Evolutionary conservation across 805 yeast genomes (phyloP).

Genomic region (Komagataella phaffii): DNA sequence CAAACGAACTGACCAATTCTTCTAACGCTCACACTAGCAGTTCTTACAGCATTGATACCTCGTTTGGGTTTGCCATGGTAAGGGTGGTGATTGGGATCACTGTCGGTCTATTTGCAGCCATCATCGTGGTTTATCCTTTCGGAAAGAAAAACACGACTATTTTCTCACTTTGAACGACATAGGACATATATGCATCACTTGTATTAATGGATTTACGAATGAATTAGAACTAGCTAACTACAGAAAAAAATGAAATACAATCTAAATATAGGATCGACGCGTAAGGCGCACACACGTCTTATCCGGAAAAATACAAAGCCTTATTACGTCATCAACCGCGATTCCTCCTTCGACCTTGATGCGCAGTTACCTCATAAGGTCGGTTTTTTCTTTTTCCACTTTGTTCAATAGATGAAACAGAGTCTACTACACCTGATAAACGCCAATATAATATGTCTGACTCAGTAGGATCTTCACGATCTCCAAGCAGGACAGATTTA

Average conservation of each 20-base stretch:
- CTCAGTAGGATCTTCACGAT: not conserved
- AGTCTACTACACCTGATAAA: not conserved
- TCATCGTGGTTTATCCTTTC: conserved; percentile 81
- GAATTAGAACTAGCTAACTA: too few species aligned
- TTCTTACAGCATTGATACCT: conserved; percentile 8
- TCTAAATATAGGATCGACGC: not conserved
- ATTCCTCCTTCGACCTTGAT: not conserved
- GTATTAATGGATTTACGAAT: not conserved
- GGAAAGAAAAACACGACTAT: conserved; percentile 84
- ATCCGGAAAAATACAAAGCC: not conserved
- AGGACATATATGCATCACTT: not conserved
- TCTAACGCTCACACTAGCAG: conserved; percentile 17
- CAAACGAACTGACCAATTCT: conserved; percentile 41
- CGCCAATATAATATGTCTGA: not conserved
- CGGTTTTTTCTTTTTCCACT: not conserved
- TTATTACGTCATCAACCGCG: not conserved
- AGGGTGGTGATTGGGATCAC: conserved; percentile 90
- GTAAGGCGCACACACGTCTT: not conserved
- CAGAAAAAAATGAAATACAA: not conserved
- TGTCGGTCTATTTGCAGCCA: conserved; percentile 86
- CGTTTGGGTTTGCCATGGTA: conserved; percentile 79
- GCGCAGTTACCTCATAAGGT: not conserved
- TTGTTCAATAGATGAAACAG: not conserved
- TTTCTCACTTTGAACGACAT: conserved; percentile 46
- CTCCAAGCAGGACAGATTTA: not conserved